phyloP scores from a whole-genome alignment of 208 protist genomes.

The Vickermania ingenoplastis region DNA sequence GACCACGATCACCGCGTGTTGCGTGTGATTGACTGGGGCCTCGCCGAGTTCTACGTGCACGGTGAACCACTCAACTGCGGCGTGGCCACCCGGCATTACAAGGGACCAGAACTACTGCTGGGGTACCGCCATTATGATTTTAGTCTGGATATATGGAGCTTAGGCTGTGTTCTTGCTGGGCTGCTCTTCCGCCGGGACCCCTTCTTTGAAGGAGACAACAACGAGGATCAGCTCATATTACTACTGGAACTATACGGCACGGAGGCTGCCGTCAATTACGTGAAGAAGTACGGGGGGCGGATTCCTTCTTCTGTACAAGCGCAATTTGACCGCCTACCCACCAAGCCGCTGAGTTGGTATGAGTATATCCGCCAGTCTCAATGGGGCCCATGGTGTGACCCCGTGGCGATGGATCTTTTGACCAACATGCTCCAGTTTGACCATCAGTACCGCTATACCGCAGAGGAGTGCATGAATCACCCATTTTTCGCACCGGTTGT shows the following conservation, averaged over 20 bases:
- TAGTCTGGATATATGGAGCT: constrained; percentile 98
- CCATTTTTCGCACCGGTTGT: constrained; percentile 96
- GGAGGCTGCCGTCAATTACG: constrained; percentile 88
- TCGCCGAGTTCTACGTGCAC: constrained; percentile 99
- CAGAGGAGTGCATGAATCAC: constrained; percentile 97
- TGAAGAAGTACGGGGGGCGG: constrained; percentile 94
- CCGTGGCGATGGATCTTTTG: constrained; percentile 97
- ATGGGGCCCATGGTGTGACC: constrained; percentile 71
- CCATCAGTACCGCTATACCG: constrained; percentile 93
- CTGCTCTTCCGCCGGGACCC: constrained; percentile 98
- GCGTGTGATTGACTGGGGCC: constrained; percentile 97
- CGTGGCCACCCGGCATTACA: constrained; percentile 99
- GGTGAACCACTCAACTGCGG: constrained; percentile 97
- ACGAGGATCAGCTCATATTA: constrained; percentile 98
- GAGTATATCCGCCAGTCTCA: constrained; percentile 53
- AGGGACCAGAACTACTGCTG: constrained; percentile 97
- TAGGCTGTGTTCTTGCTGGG: constrained; percentile 98
- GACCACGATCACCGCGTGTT: constrained; percentile 94
- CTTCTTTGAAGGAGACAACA: constrained; percentile 98
- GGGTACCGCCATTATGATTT: constrained; percentile 99
- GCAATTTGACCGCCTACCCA: constrained; percentile 16
- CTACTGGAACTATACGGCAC: constrained; percentile 95
- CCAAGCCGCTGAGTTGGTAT: constrained; percentile 24
- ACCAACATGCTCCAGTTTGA: constrained; percentile 96
- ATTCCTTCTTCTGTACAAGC: constrained; percentile 81